A percentile compares a stretch with the other conserved stretches of the same genome.
Evolutionary conservation across 371 early-diverging fungal species (phyloP).

Genomic region (Massospora cicadina): DNA sequence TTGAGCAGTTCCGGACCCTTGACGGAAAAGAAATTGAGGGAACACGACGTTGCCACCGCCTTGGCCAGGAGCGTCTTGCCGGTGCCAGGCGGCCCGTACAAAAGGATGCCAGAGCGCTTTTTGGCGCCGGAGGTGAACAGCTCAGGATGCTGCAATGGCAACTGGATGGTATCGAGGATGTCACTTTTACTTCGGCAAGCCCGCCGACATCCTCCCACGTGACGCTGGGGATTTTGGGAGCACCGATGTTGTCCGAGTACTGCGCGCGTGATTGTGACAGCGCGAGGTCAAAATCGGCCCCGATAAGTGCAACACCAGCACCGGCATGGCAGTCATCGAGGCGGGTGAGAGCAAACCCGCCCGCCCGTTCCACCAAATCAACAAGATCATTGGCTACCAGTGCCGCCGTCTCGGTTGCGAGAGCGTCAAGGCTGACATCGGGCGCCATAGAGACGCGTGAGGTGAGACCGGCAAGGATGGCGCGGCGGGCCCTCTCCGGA

Average conservation of each 20-base stretch:
- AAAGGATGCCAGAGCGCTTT: conserved; percentile 84
- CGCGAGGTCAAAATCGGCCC: conserved; percentile 60
- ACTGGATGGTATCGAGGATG: conserved; percentile 94
- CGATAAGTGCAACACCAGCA: conserved; percentile 54
- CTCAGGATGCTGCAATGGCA: conserved; percentile 94
- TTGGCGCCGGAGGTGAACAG: conserved; percentile 94
- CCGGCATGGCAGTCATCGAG: conserved; percentile 8
- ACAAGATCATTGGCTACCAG: conserved; percentile 70
- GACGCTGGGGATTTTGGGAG: conserved; percentile 91
- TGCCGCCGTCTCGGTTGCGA: conserved; percentile 85
- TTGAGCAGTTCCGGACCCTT: conserved; percentile 97
- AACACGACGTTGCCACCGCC: conserved; percentile 95
- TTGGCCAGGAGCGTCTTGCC: conserved; percentile 99
- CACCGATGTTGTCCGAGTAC: conserved; percentile 83
- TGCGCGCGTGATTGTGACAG: conserved; percentile 58
- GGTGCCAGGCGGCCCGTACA: conserved; percentile 98
- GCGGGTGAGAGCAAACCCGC: conserved; percentile 44
- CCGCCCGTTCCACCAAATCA: conserved; percentile 53
- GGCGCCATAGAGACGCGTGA: conserved; percentile 37
- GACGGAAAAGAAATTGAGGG: conserved; percentile 94
- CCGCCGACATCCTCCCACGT: conserved; percentile 99
- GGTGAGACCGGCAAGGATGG: conserved; percentile 35
- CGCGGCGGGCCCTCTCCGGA: conserved; percentile 41
- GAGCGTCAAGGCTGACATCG: conserved; percentile 43
- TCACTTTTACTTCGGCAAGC: conserved; percentile 85